Evolutionary conservation across 2,329 filamentous ascomycete genomes (phyloP), one percentile per base, ranked within the genome.

Genomic region (Colletotrichum higginsianum): DNA sequence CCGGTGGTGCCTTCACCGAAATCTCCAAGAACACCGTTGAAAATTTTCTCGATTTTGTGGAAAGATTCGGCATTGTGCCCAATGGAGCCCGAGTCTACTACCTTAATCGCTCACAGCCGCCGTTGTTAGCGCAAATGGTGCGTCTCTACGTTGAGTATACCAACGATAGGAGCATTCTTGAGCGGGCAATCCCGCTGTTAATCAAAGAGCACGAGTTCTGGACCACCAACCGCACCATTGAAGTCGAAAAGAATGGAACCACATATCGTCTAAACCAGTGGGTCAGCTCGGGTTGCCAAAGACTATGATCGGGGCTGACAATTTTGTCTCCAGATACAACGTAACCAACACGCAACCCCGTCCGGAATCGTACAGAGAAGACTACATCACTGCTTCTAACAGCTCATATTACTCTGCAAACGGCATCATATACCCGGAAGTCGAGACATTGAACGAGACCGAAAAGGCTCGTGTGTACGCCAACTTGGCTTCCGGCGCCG

Each of bases 21-120:
- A 91, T 93, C 71, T 88, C 90, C 4, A 86, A 85, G 77, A 92
- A 93, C 79, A 91, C 89, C 40, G 91, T 93, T 73, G 90, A 92
- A 76, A 93, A 93, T 77, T 93, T 93, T 75, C 81, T 92, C 13
- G 91, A 93, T 75, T 84, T 92, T 47, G 86, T 93, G 4, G 89
- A 92, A 13, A 79, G 85, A 12, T 90, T 88, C 74, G 91, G 91
- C 13, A 92, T 93, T 76, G 86, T 93, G 4, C 91, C 91, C 47
- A 93, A 93, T 71, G 91, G 91, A 9, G 90, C 89, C n/a, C 84
- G 91, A 16, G 76, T 88, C 35, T 92, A 93, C 82, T 93, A 92
- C 75, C 84, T 92, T 66, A 92, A 93, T 78, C 86, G 91, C 40
- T 92, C 90, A 2, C 91, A 93, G 79, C 91, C 91, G 21, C 91